Evolutionary conservation across 441 rosid genomes (phyloP).

Genomic region (Syzygium syzygioides): DNA sequence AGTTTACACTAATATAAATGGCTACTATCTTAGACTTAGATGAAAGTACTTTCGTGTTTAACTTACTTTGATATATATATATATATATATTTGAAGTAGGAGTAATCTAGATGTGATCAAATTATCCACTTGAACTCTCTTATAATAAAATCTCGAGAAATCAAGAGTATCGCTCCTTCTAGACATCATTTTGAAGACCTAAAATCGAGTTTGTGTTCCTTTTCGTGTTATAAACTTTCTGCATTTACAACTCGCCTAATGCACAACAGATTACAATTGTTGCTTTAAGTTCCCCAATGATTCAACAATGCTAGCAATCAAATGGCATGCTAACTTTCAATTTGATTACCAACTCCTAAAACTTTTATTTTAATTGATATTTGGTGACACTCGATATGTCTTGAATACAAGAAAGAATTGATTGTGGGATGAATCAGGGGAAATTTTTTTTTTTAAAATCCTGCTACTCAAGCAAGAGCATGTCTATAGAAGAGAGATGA

Average conservation of each 20-base stretch:
- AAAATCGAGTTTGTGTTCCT: background rate
- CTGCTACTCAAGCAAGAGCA: background rate
- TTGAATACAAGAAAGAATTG: background rate
- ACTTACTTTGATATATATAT: background rate
- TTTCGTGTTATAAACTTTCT: background rate
- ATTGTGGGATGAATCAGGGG: background rate
- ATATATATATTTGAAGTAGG: background rate
- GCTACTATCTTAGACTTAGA: background rate
- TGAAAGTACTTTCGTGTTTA: background rate
- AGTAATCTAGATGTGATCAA: background rate
- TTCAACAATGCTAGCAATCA: background rate
- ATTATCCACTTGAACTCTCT: background rate
- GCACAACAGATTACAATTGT: background rate
- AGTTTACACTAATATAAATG: background rate
- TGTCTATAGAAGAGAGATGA: background rate
- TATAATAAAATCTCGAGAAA: background rate
- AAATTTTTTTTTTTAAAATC: background rate
- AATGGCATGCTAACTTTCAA: background rate
- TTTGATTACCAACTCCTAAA: background rate
- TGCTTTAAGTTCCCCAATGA: background rate
- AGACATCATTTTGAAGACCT: background rate
- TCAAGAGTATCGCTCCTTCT: background rate
- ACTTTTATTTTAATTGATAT: background rate
- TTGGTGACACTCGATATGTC: background rate
- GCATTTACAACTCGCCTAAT: background rate